Evolutionary conservation across 345 rosid genomes (phyloP).

Genomic region (Gossypium bickii): DNA sequence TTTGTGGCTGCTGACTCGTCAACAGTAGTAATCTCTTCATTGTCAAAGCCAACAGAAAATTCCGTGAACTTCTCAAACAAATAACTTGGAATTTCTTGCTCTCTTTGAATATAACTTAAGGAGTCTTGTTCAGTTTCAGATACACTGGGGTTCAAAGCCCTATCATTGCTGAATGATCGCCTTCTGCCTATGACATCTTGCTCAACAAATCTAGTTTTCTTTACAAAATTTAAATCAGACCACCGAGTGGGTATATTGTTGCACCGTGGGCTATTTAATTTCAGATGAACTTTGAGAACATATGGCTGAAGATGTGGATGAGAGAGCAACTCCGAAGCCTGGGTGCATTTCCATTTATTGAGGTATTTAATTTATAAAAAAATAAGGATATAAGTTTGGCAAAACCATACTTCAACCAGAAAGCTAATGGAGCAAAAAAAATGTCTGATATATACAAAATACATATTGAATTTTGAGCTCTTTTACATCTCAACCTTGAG

Average conservation of each 20-base stretch:
- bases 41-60: conserved; percentile 38
- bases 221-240: conserved; percentile 43
- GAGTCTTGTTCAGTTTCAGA: conserved; percentile 64
- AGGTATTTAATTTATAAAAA: neutral
- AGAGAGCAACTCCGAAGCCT: conserved; percentile 87
- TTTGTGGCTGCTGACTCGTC: conserved; percentile 26
- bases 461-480: neutral
- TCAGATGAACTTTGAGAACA: conserved; percentile 61
- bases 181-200: conserved; percentile 52
- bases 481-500: neutral
- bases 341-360: conserved; percentile 17
- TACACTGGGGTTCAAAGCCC: conserved; percentile 62
- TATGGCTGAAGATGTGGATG: conserved; percentile 85
- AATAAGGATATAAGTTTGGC: neutral
- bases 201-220: conserved; percentile 46
- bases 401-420: conserved; percentile 9
- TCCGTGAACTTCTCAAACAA: conserved; percentile 41
- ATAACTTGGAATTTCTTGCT: conserved; percentile 38
- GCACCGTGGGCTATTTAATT: conserved; percentile 56
- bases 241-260: conserved; percentile 41
- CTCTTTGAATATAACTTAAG: conserved; percentile 42
- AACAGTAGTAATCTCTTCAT: conserved; percentile 32
- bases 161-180: conserved; percentile 59
- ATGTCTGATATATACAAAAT: neutral
- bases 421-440: neutral